phyloP scores from a whole-genome alignment of 2,329 filamentous ascomycete genomes.

The Ilyonectria sp. region DNA sequence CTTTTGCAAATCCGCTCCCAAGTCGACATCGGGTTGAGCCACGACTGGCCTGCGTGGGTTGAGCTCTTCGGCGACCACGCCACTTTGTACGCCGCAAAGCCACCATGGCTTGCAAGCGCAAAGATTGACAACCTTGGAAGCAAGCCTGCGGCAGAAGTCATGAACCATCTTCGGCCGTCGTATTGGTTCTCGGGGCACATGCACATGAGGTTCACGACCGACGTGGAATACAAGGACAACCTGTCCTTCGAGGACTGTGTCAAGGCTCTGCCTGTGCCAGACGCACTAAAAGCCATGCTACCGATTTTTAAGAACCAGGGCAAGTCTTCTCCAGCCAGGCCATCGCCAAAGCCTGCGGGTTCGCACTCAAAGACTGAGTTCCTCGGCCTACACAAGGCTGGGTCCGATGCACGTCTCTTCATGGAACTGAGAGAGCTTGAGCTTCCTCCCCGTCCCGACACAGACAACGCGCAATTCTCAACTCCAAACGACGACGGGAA shows the following conservation, averaged over 20 bases:
- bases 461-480: slow-evolving; percentile 57
- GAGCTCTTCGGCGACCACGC: slow-evolving; percentile 82
- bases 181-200: slow-evolving; percentile 96
- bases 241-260: slow-evolving; percentile 34
- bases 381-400: slow-evolving; percentile 90
- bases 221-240: slow-evolving; percentile 65
- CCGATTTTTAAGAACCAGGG: slow-evolving; percentile 14
- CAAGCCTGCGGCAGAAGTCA: slow-evolving; percentile 80
- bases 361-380: slow-evolving; percentile 82
- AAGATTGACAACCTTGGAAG: slow-evolving; percentile 83
- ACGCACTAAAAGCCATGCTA: slow-evolving; percentile 13
- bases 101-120: slow-evolving; percentile 82
- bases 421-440: slow-evolving; percentile 70
- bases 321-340: not conserved
- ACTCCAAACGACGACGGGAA: slow-evolving; percentile 2
- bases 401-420: slow-evolving; percentile 86
- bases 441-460: slow-evolving; percentile 37
- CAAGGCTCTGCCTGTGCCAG: not conserved
- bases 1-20: slow-evolving; percentile 84
- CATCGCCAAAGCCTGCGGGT: slow-evolving; percentile 75
- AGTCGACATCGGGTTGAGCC: slow-evolving; percentile 90
- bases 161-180: slow-evolving; percentile 83
- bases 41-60: slow-evolving; percentile 92
- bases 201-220: slow-evolving; percentile 86
- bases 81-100: slow-evolving; percentile 79